Evolutionary conservation across 2,329 filamentous ascomycete species (phyloP), one percentile per base, ranked within the genome.

Genomic region (Epichloe gansuensis): DNA sequence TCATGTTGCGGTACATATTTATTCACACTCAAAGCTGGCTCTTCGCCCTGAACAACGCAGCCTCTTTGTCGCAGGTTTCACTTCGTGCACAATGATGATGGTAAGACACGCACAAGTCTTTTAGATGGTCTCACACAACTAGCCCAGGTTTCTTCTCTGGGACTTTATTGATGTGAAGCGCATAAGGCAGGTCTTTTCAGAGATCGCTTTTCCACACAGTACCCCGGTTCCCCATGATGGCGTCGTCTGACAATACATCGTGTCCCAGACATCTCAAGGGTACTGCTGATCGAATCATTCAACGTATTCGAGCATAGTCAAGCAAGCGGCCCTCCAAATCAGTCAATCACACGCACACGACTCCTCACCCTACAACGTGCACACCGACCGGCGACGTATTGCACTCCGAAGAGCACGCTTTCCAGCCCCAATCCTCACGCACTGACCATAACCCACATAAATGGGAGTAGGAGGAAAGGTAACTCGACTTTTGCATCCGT

Each of bases 171-270:
- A 46, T 34, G 13, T n/a, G 28, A 48, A 50, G 25, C 8, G 34
- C 43, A 46, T 45, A 42, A 42, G 35, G 35, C 44, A 52, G 12
- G 25, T 42, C 55, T 50, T 53, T 53, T 46, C 47, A 9, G 23
- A 57, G 47, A 46, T 48, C 46, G 47, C 46, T 45, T 45, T 42
- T 42, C 38, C 48, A 44, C 21, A 28, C 17, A 48, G 46, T 46
- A 48, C 28, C 50, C 42, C 46, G 37, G 28, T 54, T 52, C 44
- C 21, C 43, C 43, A 21, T 17, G n/a, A 13, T 46, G 25, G 37
- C 42, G 28, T 25, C 52, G 31, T 43, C 49, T 37, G 34, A 35
- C 38, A 52, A 54, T 38, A 50, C 39, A 43, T 46, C 38, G 25
- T 38, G 12, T 12, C 37, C 31, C 25, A 43, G 31, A 23, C 23